Conservation (phyloP, 208 protist genomes). For the Crithidia thermophila region DNA sequence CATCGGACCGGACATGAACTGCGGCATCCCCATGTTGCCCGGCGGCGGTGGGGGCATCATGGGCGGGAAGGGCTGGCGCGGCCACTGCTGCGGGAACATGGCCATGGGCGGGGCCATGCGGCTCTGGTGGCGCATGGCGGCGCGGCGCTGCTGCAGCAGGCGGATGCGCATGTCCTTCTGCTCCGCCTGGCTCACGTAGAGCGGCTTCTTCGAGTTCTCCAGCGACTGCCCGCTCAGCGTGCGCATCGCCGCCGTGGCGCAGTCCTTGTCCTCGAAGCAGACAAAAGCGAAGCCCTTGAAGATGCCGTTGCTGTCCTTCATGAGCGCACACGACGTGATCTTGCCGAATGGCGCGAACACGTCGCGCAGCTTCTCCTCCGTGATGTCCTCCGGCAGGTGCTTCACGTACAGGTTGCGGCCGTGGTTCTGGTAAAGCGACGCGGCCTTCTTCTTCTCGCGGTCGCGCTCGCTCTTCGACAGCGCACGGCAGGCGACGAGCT, state of each 20-base stretch:
- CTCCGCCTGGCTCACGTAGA: slow-evolving; percentile 96
- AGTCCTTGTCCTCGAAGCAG: slow-evolving; percentile 92
- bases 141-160: slow-evolving; percentile 84
- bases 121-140: slow-evolving; percentile 32
- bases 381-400: slow-evolving; percentile 53
- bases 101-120: slow-evolving; percentile 37
- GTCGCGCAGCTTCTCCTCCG: slow-evolving; percentile 43
- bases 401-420: slow-evolving; percentile 77
- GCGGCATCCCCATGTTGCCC: slow-evolving; percentile 30
- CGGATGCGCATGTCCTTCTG: slow-evolving; percentile 90
- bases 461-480: slow-evolving; percentile 57
- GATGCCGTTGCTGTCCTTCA: slow-evolving; percentile 50
- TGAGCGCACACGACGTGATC: slow-evolving; percentile 62
- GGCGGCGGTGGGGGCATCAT: slow-evolving; percentile 30
- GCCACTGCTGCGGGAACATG: slow-evolving; percentile 39
- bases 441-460: slow-evolving; percentile 33
- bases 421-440: slow-evolving; percentile 49
- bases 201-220: slow-evolving; percentile 78
- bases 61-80: slow-evolving; percentile 26
- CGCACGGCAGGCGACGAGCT: slow-evolving; percentile 49
- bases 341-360: slow-evolving; percentile 58
- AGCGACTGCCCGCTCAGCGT: slow-evolving; percentile 93
- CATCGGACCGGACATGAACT: slow-evolving; percentile 40
- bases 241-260: slow-evolving; percentile 90
- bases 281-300: slow-evolving; percentile 76